phyloP scores from a whole-genome alignment of 371 early-diverging fungal genomes.

The Mucor sp. region DNA sequence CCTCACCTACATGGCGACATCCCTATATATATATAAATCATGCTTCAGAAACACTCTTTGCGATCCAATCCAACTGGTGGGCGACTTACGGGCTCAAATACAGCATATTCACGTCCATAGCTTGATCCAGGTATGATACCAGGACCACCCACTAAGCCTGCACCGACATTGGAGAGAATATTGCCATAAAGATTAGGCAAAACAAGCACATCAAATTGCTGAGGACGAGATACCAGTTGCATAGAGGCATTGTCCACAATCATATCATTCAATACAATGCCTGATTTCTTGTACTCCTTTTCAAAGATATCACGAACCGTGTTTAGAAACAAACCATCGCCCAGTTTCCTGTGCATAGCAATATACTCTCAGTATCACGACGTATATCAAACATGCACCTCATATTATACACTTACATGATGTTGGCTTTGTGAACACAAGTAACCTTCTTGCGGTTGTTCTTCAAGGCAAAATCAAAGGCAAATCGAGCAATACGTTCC shows the following conservation, averaged over 20 bases:
- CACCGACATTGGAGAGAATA: slow-evolving; percentile 89
- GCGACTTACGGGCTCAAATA: slow-evolving; percentile 88
- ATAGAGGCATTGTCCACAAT: slow-evolving; percentile 98
- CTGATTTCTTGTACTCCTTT: slow-evolving; percentile 85
- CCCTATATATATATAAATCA: slow-evolving; percentile 42
- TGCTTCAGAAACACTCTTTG: too few species aligned
- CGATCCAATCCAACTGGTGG: too few species aligned
- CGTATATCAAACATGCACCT: neutral
- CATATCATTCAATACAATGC: slow-evolving; percentile 94
- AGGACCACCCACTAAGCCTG: slow-evolving; percentile 79
- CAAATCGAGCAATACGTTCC: slow-evolving; percentile 96
- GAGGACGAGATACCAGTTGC: slow-evolving; percentile 96
- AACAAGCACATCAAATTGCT: slow-evolving; percentile 98
- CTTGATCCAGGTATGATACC: slow-evolving; percentile 95
- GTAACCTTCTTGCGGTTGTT: slow-evolving; percentile 97
- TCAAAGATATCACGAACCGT: slow-evolving; percentile 90
- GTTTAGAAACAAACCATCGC: slow-evolving; percentile 96
- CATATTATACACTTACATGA: slow-evolving; percentile 67
- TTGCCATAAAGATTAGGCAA: slow-evolving; percentile 98
- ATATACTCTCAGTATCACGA: neutral
- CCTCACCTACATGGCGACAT: slow-evolving; percentile 94
- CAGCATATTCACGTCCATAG: slow-evolving; percentile 92
- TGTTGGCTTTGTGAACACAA: slow-evolving; percentile 98
- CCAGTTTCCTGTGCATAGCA: slow-evolving; percentile 75
- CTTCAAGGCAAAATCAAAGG: slow-evolving; percentile 96